Percentiles rank a stretch among this genome's conserved stretches.
These are phyloP conservation scores for Ehretia macrophylla DNA, from an alignment of 257 asterid species.

Conservation along the genomic window DNA sequence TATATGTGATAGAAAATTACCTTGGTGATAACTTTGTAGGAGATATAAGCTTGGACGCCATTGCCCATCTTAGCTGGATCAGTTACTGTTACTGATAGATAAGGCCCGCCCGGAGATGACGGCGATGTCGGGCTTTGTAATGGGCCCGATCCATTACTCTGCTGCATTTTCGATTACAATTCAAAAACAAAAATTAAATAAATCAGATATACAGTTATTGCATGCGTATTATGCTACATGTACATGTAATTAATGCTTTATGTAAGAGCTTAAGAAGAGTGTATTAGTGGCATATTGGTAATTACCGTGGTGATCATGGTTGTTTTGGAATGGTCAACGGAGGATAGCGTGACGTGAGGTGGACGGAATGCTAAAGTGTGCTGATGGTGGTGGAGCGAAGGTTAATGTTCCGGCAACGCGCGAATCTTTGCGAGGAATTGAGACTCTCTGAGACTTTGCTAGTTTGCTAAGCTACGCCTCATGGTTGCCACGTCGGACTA, in stretches of 20 bases:
- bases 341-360: background rate
- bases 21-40: constrained; percentile 95
- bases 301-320: background rate
- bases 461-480: background rate
- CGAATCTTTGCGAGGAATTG: background rate
- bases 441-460: background rate
- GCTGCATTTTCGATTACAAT: constrained; percentile 32
- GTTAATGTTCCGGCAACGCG: background rate
- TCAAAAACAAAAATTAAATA: too few relatives aligned
- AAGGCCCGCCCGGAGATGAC: constrained; percentile 51
- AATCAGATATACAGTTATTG: too few relatives aligned
- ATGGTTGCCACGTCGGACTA: background rate
- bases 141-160: constrained; percentile 56
- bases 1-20: constrained; percentile 10
- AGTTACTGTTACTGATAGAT: constrained; percentile 68
- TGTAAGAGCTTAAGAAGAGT: background rate
- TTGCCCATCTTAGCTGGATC: constrained; percentile 99
- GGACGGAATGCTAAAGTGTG: background rate
- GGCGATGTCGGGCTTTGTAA: constrained; percentile 90
- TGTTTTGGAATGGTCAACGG: background rate
- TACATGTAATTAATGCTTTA: too few relatives aligned
- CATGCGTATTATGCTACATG: too few relatives aligned
- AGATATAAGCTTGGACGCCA: constrained; percentile 95
- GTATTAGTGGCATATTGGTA: background rate
- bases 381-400: background rate